phyloP scores from a whole-genome alignment of 768 basidiomycete genomes.

The Mycena rebaudengoi region DNA sequence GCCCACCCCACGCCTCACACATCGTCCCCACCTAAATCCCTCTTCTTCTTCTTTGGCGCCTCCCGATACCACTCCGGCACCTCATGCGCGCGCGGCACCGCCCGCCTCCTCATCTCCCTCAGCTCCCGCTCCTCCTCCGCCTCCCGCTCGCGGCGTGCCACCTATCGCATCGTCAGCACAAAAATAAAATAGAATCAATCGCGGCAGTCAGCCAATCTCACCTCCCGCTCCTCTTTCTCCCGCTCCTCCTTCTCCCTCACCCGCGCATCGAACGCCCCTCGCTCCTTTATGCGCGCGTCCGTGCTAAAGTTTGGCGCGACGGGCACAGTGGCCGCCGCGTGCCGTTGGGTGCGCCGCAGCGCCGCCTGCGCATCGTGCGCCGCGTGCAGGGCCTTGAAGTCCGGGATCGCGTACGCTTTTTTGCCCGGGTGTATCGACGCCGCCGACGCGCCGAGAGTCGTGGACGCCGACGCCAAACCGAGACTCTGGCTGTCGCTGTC shows the following conservation, averaged over 20 bases:
- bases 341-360: slow-evolving; percentile 55
- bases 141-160: slow-evolving; percentile 52
- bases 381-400: slow-evolving; percentile 64
- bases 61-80: slow-evolving; percentile 83
- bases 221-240: slow-evolving; percentile 55
- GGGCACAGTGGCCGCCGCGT: slow-evolving; percentile 59
- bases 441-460: background rate
- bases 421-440: too few relatives aligned
- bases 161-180: too few relatives aligned
- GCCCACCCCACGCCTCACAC: background rate
- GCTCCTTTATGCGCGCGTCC: slow-evolving; percentile 64
- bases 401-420: slow-evolving; percentile 50
- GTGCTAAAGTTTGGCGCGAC: slow-evolving; percentile 59
- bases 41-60: slow-evolving; percentile 63
- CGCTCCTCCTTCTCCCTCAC: slow-evolving; percentile 66
- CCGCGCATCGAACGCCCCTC: slow-evolving; percentile 69
- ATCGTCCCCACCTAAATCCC: slow-evolving; percentile 8
- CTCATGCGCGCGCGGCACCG: slow-evolving; percentile 73
- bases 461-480: background rate
- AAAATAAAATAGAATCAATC: too few relatives aligned
- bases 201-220: too few relatives aligned
- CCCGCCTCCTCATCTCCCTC: slow-evolving; percentile 65
- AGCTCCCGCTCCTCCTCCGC: slow-evolving; percentile 69
- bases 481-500: too few relatives aligned
- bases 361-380: slow-evolving; percentile 52